Conservation (phyloP, 2,329 filamentous ascomycete species). For the Ophiostoma ulmi region DNA sequence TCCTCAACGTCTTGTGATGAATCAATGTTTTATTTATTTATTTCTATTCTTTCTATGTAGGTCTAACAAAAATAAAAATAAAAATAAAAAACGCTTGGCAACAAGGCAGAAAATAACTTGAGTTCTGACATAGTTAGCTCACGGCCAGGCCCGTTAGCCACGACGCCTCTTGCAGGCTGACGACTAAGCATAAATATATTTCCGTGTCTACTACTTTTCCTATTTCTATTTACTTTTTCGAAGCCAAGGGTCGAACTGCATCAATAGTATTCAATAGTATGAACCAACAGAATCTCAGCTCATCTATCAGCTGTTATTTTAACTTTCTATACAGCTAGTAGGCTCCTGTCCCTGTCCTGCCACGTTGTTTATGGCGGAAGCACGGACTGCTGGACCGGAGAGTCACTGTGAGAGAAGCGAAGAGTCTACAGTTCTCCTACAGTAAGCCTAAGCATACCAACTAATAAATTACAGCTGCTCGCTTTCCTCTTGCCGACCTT, state of each 20-base stretch:
- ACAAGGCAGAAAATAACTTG: background rate
- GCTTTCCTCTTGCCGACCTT: background rate
- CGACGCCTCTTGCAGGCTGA: background rate
- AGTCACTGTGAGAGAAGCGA: background rate
- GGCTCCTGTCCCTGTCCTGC: background rate
- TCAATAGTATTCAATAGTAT: background rate
- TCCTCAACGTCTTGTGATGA: background rate
- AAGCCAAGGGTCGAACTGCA: background rate
- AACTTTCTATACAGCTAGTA: background rate
- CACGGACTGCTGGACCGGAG: background rate
- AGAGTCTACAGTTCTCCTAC: background rate
- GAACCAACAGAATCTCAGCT: background rate
- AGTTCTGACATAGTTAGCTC: background rate
- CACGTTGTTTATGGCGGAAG: constrained; percentile 11
- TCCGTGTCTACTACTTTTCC: too few species aligned
- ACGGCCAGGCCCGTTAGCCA: background rate
- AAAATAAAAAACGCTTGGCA: background rate
- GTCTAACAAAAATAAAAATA: background rate
- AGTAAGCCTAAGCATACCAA: background rate
- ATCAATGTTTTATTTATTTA: background rate
- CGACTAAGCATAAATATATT: background rate
- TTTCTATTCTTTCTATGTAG: background rate
- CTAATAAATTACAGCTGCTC: background rate
- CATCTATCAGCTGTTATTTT: background rate
- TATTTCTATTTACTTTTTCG: too few species aligned